Conservation (phyloP, 139 green algal genomes). For the Chlorella sorokiniana region DNA sequence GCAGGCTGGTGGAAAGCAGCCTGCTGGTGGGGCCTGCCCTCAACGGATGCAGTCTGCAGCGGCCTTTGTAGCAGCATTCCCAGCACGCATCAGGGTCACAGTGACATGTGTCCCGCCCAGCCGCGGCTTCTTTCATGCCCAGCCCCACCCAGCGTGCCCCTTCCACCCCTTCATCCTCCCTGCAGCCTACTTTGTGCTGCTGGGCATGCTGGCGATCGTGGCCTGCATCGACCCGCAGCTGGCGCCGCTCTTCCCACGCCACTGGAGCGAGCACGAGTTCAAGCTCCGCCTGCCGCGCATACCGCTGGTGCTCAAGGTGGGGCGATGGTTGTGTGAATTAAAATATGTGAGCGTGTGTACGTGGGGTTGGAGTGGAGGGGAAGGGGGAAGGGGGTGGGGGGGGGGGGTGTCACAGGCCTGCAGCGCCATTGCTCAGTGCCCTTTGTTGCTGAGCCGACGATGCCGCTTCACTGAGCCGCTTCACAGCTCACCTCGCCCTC, state of each 20-base stretch:
- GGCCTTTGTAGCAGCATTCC: too few relatives aligned
- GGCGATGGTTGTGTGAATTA: not conserved
- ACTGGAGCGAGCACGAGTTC: conserved; percentile 10
- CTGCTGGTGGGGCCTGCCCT: too few relatives aligned
- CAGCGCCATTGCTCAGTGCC: not conserved
- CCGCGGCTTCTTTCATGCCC: too few relatives aligned
- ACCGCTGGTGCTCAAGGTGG: conserved; percentile 48
- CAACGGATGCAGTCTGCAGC: too few relatives aligned
- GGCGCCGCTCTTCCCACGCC: conserved; percentile 43
- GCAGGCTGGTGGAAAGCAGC: too few relatives aligned
- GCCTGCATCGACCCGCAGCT: conserved; percentile 68
- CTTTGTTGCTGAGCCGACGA: not conserved
- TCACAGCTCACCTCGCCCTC: not conserved
- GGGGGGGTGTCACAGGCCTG: not conserved
- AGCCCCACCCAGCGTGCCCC: not conserved
- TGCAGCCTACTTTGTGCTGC: conserved; percentile 87
- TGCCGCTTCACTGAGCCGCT: not conserved
- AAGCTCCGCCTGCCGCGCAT: conserved; percentile 28
- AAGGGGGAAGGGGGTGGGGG: not conserved
- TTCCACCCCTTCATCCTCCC: not conserved
- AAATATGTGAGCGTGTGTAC: not conserved
- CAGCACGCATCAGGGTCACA: too few relatives aligned
- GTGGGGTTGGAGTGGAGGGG: not conserved
- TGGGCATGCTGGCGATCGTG: conserved; percentile 84
- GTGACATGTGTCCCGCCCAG: too few relatives aligned